Evolutionary conservation across 768 basidiomycete species (phyloP).

Genomic region (Trametes maxima): DNA sequence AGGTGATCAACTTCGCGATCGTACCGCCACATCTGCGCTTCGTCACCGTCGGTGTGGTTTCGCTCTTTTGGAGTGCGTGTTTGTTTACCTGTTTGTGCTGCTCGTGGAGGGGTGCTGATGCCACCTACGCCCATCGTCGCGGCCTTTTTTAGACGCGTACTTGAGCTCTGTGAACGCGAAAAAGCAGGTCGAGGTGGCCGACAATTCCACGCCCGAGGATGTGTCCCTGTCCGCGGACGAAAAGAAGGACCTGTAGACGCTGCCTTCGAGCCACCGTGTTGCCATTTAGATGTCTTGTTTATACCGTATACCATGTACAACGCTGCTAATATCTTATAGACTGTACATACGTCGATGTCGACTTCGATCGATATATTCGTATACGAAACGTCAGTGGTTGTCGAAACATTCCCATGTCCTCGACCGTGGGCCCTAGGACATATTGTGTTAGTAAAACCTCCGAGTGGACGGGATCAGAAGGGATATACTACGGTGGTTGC

Average conservation of each 20-base stretch:
- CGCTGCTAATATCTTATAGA: not conserved
- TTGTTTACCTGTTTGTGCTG: not conserved
- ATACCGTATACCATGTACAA: not conserved
- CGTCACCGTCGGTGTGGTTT: constrained; percentile 72
- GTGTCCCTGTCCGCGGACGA: constrained; percentile 3
- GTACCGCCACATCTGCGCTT: constrained; percentile 80
- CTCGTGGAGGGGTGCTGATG: not conserved
- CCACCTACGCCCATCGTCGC: not conserved
- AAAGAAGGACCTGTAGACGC: not conserved
- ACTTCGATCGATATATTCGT: too few species aligned
- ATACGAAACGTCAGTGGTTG: too few species aligned
- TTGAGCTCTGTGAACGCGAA: constrained; percentile 34
- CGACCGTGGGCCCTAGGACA: too few species aligned
- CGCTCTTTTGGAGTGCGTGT: constrained; percentile 79
- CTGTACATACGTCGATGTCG: not conserved
- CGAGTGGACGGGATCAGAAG: too few species aligned
- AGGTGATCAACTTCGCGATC: constrained; percentile 76
- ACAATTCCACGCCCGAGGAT: not conserved
- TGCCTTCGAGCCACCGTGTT: not conserved
- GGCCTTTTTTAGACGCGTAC: constrained; percentile 30
- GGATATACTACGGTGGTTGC: too few species aligned
- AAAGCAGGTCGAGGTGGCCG: constrained; percentile 15
- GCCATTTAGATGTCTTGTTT: not conserved
- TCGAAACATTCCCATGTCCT: too few species aligned
- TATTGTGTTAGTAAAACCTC: too few species aligned